Conservation (phyloP, 805 yeast species). For the Ogataea pilisensis region DNA sequence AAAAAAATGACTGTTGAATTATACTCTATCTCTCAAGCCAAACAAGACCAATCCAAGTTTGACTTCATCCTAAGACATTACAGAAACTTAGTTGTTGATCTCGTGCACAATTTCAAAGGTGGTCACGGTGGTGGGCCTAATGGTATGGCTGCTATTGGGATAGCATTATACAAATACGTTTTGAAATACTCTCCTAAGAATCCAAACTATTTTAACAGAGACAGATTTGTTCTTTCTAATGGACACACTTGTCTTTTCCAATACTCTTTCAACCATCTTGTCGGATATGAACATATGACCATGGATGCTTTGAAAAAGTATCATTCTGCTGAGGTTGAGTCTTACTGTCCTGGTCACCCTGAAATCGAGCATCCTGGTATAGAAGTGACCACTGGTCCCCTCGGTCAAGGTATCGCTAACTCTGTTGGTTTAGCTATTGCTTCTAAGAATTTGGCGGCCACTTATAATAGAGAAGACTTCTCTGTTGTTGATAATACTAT, state of each 20-base stretch:
- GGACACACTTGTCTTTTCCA: constrained; percentile 94
- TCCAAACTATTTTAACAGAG: constrained; percentile 91
- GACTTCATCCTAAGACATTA: constrained; percentile 28
- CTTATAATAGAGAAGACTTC: constrained; percentile 83
- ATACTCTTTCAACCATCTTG: constrained; percentile 79
- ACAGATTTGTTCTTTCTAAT: constrained; percentile 89
- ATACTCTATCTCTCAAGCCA: constrained; percentile 10
- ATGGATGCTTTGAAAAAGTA: constrained; percentile 85
- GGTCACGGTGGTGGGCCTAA: constrained; percentile 99
- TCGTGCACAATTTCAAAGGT: constrained; percentile 33
- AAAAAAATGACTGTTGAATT: constrained; percentile 14
- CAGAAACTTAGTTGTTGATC: constrained; percentile 32
- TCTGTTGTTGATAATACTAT: constrained; percentile 69
- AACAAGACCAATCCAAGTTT: constrained; percentile 19
- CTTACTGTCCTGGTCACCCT: constrained; percentile 97
- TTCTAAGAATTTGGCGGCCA: constrained; percentile 84
- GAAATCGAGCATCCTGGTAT: constrained; percentile 89
- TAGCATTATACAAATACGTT: constrained; percentile 67
- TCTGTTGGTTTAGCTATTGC: constrained; percentile 97
- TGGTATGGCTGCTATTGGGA: constrained; percentile 96
- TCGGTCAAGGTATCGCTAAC: constrained; percentile 95
- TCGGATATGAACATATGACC: constrained; percentile 69
- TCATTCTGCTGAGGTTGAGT: constrained; percentile 65
- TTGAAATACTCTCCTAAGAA: constrained; percentile 85
- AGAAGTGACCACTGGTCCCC: constrained; percentile 97